These are phyloP conservation scores for Pleurotus tuber-regium DNA, from an alignment of 768 basidiomycete species.

Conservation along the genomic window DNA sequence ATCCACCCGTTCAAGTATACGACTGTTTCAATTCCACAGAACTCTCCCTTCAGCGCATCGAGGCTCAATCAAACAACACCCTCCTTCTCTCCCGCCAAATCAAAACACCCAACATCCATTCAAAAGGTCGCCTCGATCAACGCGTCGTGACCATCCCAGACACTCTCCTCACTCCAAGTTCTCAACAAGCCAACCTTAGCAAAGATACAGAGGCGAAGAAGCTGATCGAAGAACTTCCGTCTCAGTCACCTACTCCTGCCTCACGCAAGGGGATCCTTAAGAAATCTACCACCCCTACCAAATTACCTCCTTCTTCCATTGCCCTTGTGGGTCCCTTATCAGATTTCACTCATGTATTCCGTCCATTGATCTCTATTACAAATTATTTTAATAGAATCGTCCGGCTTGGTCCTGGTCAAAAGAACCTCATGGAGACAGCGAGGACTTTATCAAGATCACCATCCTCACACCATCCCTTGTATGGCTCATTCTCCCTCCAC, in stretches of 20 bases:
- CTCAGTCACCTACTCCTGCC: background rate
- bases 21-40: constrained; percentile 33
- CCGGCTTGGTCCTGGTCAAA: constrained; percentile 55
- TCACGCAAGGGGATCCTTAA: constrained; percentile 1
- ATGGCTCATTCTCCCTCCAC: constrained; percentile 26
- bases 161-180: background rate
- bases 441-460: constrained; percentile 42
- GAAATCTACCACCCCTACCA: background rate
- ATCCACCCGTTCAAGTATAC: constrained; percentile 10
- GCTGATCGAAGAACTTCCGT: constrained; percentile 47
- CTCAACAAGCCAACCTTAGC: background rate
- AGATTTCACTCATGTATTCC: background rate
- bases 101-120: constrained; percentile 71
- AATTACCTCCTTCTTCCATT: background rate
- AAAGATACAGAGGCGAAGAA: constrained; percentile 23
- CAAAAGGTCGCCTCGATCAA: constrained; percentile 66
- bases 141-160: constrained; percentile 58
- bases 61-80: constrained; percentile 46
- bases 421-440: constrained; percentile 18
- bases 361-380: background rate
- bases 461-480: constrained; percentile 59
- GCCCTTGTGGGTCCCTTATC: background rate
- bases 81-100: constrained; percentile 62
- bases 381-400: constrained; percentile 16
- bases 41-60: constrained; percentile 65